Conservation (phyloP, 441 rosid species). For the Croton laevigatus region DNA sequence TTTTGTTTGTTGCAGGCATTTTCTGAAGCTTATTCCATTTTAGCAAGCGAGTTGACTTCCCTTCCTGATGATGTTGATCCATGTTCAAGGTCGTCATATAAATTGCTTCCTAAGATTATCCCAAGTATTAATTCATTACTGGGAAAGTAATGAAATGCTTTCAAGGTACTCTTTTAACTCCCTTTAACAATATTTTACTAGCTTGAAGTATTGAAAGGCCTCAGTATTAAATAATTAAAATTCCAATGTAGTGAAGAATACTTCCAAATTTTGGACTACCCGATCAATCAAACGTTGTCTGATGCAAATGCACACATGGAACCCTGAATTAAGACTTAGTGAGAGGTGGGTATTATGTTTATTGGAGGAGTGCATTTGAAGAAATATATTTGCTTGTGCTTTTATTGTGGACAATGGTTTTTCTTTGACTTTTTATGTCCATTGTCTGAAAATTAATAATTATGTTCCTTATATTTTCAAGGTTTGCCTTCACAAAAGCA, state of each 20-base stretch:
- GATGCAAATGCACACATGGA: background rate
- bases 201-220: background rate
- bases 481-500: background rate
- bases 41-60: constrained; percentile 74
- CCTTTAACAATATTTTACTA: background rate
- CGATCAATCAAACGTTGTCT: background rate
- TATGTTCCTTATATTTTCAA: background rate
- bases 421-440: background rate
- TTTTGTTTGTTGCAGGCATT: constrained; percentile 73
- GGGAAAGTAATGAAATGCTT: constrained; percentile 20
- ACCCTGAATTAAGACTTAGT: background rate
- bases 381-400: background rate
- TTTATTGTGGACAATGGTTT: background rate
- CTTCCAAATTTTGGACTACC: background rate
- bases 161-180: constrained; percentile 23
- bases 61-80: constrained; percentile 45
- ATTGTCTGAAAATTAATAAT: background rate
- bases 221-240: background rate
- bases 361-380: background rate
- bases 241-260: background rate
- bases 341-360: background rate
- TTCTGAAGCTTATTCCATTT: constrained; percentile 84
- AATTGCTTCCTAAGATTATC: constrained; percentile 76
- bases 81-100: constrained; percentile 40
- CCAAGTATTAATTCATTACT: constrained; percentile 55